Percentiles rank a stretch among this genome's conserved stretches.
Evolutionary conservation across 352 stramenopile species (phyloP).

Genomic region (Thalassiosira hispida): DNA sequence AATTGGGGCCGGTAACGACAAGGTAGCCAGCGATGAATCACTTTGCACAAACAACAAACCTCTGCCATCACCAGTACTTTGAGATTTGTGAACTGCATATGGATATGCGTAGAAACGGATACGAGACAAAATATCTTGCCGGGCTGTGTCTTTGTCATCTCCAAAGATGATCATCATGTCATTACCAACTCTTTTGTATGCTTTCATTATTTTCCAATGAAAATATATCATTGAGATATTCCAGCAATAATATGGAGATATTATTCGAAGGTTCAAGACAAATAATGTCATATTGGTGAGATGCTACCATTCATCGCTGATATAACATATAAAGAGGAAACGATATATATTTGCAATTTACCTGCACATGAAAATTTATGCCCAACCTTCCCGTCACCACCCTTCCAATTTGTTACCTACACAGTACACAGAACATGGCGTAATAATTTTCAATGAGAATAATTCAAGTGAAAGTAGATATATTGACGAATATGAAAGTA

Average conservation of each 20-base stretch:
- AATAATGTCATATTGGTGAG: no score
- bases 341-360: conserved; percentile 11
- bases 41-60: conserved; percentile 84
- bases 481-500: no score
- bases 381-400: conserved; percentile 48
- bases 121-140: conserved; percentile 69
- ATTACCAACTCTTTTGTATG: conserved; percentile 60
- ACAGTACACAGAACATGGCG: background rate
- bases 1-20: conserved; percentile 67
- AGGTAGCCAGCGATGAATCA: conserved; percentile 62
- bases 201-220: conserved; percentile 8
- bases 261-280: no score
- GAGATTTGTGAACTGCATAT: conserved; percentile 72
- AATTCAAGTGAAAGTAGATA: no score
- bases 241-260: background rate
- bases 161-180: conserved; percentile 62
- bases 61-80: conserved; percentile 39
- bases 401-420: conserved; percentile 74
- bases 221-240: background rate
- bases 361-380: conserved; percentile 74
- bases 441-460: background rate
- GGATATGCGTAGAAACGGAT: conserved; percentile 82
- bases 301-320: no score
- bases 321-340: conserved; percentile 4
- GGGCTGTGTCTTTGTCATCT: conserved; percentile 59